Evolutionary conservation across 2,329 filamentous ascomycete species (phyloP).

Genomic region (Aspergillus aculeatinus): DNA sequence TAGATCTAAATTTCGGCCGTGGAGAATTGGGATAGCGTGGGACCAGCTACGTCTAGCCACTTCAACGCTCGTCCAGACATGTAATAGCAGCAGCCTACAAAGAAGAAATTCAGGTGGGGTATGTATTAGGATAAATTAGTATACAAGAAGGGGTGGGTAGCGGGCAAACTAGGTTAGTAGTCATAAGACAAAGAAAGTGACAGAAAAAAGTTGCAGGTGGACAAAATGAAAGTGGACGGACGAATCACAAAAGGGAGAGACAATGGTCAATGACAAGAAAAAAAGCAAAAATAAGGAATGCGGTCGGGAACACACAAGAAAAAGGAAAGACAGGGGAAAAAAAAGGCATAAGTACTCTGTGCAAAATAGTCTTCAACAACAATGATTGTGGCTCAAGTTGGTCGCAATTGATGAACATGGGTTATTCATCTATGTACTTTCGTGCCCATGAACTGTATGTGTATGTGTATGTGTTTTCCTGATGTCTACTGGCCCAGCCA

Average conservation of each 20-base stretch:
- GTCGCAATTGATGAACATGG: neutral
- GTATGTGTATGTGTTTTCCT: neutral
- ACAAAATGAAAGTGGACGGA: neutral
- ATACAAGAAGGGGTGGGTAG: neutral
- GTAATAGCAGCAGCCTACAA: neutral
- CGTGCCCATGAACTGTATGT: neutral
- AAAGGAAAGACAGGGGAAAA: neutral
- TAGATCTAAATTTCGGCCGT: too few relatives aligned
- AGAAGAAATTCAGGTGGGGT: neutral
- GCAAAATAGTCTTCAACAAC: neutral
- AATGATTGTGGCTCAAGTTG: neutral
- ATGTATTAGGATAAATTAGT: conserved; percentile 6
- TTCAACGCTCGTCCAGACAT: too few relatives aligned
- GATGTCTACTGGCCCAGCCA: conserved; percentile 8
- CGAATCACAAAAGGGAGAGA: neutral
- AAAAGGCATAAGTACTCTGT: conserved; percentile 4
- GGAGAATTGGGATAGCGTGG: too few relatives aligned
- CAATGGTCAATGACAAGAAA: neutral
- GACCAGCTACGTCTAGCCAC: too few relatives aligned
- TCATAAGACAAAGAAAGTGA: neutral
- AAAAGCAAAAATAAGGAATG: neutral
- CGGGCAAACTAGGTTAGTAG: neutral
- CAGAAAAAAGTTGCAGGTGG: neutral
- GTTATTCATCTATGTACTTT: neutral
- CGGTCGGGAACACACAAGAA: neutral